Evolutionary conservation across 257 asterid genomes (phyloP).

Genomic region (Solanum tacnaense): DNA sequence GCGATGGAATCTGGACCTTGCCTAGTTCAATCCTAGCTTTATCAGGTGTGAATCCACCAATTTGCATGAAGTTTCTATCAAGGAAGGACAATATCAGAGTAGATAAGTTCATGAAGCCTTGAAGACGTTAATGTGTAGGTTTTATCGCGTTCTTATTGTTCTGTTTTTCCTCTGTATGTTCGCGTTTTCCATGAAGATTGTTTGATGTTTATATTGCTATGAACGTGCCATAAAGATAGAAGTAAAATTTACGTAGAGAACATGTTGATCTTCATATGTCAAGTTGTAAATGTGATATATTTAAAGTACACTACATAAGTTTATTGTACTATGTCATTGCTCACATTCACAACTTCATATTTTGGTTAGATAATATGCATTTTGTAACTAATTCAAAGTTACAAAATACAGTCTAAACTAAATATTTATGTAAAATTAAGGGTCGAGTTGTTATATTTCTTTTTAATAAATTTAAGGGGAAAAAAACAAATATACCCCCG

Average conservation of each 20-base stretch:
- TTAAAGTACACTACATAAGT: neutral
- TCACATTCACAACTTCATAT: neutral
- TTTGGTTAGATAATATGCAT: neutral
- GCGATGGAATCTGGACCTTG: conserved; percentile 59
- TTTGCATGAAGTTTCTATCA: conserved; percentile 63
- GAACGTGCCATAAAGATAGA: neutral
- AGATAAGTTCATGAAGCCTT: conserved; percentile 16
- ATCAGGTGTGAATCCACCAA: conserved; percentile 50
- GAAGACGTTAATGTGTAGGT: neutral
- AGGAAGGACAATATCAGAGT: conserved; percentile 26
- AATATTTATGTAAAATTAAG: neutral
- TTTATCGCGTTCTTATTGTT: neutral
- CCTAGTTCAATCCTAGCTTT: conserved; percentile 44
- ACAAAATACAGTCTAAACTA: too few relatives aligned
- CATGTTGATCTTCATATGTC: neutral
- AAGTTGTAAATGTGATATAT: neutral
- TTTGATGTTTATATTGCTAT: neutral
- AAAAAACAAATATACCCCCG: too few relatives aligned
- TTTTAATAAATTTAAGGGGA: neutral
- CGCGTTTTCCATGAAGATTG: neutral
- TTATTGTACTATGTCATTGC: neutral
- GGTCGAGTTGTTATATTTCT: neutral
- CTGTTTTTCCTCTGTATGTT: neutral
- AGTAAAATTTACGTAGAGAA: neutral
- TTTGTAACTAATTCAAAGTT: too few relatives aligned